Percentiles rank a stretch among this genome's conserved stretches.
Conservation (phyloP, 2,329 filamentous ascomycete species). For the Thermothelomyces thermophilus region DNA sequence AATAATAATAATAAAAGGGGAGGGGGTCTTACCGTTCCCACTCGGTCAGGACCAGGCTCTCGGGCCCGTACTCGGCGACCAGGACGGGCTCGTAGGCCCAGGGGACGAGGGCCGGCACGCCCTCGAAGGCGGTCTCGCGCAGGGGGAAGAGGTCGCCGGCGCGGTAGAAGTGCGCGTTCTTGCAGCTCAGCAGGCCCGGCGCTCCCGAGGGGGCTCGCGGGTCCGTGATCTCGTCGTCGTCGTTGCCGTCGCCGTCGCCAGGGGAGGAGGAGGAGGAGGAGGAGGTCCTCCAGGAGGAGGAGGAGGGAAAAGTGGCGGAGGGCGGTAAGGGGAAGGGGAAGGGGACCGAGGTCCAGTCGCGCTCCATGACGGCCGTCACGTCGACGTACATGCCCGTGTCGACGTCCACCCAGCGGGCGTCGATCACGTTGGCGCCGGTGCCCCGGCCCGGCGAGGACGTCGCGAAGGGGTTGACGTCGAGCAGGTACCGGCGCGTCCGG, state of each 20-base stretch:
- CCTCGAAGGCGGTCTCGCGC: slow-evolving; percentile 68
- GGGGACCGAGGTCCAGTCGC: no score
- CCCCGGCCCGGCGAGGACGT: slow-evolving; percentile 54
- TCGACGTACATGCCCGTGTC: slow-evolving; percentile 74
- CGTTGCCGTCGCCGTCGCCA: slow-evolving; percentile 31
- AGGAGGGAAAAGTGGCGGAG: no score
- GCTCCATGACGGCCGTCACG: slow-evolving; percentile 69
- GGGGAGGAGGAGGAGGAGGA: no score
- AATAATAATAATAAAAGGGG: slow-evolving; percentile 7
- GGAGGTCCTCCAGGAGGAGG: no score
- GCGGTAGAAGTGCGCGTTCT: slow-evolving; percentile 69
- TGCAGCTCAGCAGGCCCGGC: slow-evolving; percentile 71
- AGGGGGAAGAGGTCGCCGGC: slow-evolving; percentile 70
- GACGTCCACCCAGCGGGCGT: slow-evolving; percentile 75
- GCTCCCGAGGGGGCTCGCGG: no score
- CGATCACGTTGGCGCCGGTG: slow-evolving; percentile 71
- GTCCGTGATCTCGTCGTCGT: no score
- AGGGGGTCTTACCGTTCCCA: slow-evolving; percentile 51
- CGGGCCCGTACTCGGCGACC: slow-evolving; percentile 57
- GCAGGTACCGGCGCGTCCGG: slow-evolving; percentile 54
- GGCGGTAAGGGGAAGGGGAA: no score
- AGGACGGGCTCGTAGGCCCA: slow-evolving; percentile 61
- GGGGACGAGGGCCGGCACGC: slow-evolving; percentile 62
- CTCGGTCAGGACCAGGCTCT: slow-evolving; percentile 52
- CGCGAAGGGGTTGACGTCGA: slow-evolving; percentile 71